Evolutionary conservation across 1,284 basidiomycete genomes (phyloP).

Genomic region (Irpex sp.): DNA sequence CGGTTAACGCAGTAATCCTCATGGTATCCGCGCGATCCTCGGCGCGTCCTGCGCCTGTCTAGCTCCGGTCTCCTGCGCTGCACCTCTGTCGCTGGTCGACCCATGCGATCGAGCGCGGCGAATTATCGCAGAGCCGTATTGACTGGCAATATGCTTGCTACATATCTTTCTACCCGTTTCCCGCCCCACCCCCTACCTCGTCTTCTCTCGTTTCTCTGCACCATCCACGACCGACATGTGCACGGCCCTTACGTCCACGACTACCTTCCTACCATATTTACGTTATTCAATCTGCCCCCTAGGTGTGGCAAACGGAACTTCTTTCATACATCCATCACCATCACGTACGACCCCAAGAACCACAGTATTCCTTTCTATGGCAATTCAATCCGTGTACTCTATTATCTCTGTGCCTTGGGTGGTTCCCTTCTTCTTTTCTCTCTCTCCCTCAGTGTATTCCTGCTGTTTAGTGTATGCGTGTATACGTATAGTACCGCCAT

Average conservation of each 20-base stretch:
- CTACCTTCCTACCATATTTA: not conserved
- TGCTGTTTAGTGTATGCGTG: not conserved
- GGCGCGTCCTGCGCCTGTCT: conserved; percentile 3
- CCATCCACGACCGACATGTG: not conserved
- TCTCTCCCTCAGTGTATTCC: not conserved
- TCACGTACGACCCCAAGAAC: not conserved
- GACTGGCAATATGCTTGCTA: not conserved
- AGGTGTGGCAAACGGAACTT: not conserved
- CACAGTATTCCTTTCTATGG: not conserved
- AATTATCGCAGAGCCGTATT: not conserved
- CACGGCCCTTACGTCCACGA: not conserved
- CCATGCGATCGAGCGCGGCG: not conserved
- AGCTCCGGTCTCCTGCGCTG: not conserved
- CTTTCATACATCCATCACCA: not conserved
- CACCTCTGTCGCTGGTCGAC: not conserved
- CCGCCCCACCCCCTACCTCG: not conserved
- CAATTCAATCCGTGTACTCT: not conserved
- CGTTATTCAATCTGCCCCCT: not conserved
- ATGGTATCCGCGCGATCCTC: conserved; percentile 7
- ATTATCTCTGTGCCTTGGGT: not conserved
- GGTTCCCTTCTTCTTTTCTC: not conserved
- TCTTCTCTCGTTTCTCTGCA: not conserved
- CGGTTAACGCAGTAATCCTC: not conserved
- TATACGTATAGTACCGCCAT: not conserved
- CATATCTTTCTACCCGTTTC: not conserved